These are phyloP conservation scores for Amanita pallidorosea DNA, from an alignment of 768 basidiomycete genomes.

Conservation along the genomic window DNA sequence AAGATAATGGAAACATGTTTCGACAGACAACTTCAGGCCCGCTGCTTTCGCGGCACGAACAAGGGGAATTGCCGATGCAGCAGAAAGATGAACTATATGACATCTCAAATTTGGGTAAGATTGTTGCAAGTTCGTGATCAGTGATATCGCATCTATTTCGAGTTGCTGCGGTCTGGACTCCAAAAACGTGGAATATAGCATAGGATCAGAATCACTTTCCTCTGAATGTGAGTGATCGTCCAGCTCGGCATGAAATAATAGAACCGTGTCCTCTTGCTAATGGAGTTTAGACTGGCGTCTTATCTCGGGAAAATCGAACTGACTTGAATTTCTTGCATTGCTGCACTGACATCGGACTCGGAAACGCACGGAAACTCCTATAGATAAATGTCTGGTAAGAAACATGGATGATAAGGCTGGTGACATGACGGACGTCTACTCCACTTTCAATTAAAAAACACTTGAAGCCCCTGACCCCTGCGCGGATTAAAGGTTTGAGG, in stretches of 20 bases:
- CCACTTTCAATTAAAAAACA: constrained; percentile 96
- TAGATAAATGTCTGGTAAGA: constrained; percentile 4
- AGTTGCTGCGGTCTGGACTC: constrained; percentile 71
- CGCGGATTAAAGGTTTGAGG: constrained; percentile 61
- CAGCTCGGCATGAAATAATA: constrained; percentile 92
- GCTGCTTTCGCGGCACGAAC: constrained; percentile 59
- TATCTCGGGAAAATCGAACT: constrained; percentile 8
- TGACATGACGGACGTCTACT: constrained; percentile 54
- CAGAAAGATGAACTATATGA: constrained; percentile 94
- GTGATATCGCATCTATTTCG: constrained; percentile 72
- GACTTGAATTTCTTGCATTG: constrained; percentile 74
- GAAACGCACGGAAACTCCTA: constrained; percentile 90
- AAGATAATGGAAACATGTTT: constrained; percentile 98
- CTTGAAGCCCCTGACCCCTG: constrained; percentile 93
- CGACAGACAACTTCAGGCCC: constrained; percentile 72
- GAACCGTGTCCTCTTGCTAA: constrained; percentile 56
- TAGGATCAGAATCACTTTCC: constrained; percentile 24
- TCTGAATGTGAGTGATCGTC: constrained; percentile 18
- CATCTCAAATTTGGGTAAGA: constrained; percentile 60
- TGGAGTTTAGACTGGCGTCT: constrained; percentile 2
- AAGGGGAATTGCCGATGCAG: constrained; percentile 67
- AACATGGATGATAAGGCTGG: neutral
- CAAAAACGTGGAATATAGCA: constrained; percentile 72
- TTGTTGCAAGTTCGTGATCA: constrained; percentile 59
- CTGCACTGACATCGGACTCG: constrained; percentile 51